Evolutionary conservation across 345 rosid genomes (phyloP), one percentile per base, ranked within the genome.

Genomic region (Eucalyptus tenuipes): DNA sequence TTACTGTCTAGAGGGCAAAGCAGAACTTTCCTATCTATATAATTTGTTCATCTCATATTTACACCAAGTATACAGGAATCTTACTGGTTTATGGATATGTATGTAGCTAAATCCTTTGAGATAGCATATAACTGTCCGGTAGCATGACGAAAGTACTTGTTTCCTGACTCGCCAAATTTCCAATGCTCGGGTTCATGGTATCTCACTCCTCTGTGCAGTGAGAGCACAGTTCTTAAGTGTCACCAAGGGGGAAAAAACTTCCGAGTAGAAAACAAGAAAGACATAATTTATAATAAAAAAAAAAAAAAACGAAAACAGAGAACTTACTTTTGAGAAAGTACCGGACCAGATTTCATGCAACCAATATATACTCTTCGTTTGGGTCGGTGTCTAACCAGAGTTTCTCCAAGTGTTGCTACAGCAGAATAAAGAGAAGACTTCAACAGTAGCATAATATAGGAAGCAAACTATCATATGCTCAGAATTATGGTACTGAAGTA

Each of bases 331-430:
- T 97, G 99, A 88, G 93, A 92, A 88, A 97, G 98, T 87, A 97
- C 99, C 17, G 99, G 99, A 88, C 99, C 99, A 59, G 99, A 97
- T 90, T 96, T 97, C 99, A 97, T 97, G 95, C 99, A 97, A 15
- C 99, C 99, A 13, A 97, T 94, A 87, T 96, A 97, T 24, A 96
- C 94, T 64, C 97, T 92, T 48, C 93, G 95, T 88, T 98, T 98
- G 87, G 93, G 93, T 64, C 97, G 89, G 92, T 98, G 96, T 91
- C 98, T 95, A 89, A 93, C 93, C 88, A 98, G 94, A 80, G 98
- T 97, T 93, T 95, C 98, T 52, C 99, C 99, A 5, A 98, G 97
- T 80, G 99, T 97, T 81, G 98, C 99, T 97, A 94, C 93, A 89
- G 87, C 42, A 87, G 42, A 49, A 13, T 37, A 64, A 85, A 44